phyloP scores from a whole-genome alignment of 2,329 filamentous ascomycete genomes.

The Eurotiales sp. region DNA sequence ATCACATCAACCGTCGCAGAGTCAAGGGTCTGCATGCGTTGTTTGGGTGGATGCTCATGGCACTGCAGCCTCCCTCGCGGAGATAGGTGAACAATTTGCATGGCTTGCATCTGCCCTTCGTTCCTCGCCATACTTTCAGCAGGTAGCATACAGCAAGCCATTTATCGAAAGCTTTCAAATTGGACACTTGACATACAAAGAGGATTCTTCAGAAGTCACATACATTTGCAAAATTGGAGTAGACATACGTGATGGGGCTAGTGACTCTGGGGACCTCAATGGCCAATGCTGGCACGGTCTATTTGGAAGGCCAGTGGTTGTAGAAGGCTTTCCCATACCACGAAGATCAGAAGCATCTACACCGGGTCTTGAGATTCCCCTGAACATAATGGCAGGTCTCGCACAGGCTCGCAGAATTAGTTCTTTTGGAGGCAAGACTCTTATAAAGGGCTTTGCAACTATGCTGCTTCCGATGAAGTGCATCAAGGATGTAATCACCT shows the following conservation, averaged over 20 bases:
- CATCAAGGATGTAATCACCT: constrained; percentile 19
- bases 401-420: constrained; percentile 16
- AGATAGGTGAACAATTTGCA: constrained; percentile 34
- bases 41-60: constrained; percentile 5
- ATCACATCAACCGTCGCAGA: neutral
- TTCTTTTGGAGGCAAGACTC: constrained; percentile 23
- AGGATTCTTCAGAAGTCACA: neutral
- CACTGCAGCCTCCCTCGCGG: constrained; percentile 21
- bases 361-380: constrained; percentile 29
- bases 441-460: constrained; percentile 35
- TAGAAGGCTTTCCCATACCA: constrained; percentile 27
- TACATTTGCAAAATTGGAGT: constrained; percentile 7
- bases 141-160: constrained; percentile 18
- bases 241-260: neutral
- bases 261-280: neutral
- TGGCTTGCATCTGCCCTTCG: constrained; percentile 33
- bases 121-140: constrained; percentile 18
- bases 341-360: constrained; percentile 14
- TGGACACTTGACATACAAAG: neutral
- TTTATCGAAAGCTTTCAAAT: neutral
- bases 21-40: neutral
- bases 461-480: constrained; percentile 26
- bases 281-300: constrained; percentile 31
- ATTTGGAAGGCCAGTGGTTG: constrained; percentile 28
- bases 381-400: constrained; percentile 10